Percentiles rank a stretch among this genome's conserved stretches.
phyloP scores from a whole-genome alignment of 2,329 filamentous ascomycete genomes.

The Phaeoacremonium minimum region DNA sequence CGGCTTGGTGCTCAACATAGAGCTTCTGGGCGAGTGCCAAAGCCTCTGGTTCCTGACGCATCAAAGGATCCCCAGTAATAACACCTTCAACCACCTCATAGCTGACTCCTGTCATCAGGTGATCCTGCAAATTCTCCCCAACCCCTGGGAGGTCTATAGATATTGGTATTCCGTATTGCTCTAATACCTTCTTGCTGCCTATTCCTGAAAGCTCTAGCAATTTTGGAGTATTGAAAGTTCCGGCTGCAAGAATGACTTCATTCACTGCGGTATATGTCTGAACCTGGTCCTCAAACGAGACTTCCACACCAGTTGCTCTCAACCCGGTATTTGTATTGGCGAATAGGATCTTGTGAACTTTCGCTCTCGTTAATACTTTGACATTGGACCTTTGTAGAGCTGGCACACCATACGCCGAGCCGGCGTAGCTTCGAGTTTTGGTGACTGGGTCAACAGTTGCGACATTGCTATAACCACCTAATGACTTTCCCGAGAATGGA shows the following conservation, averaged over 20 bases:
- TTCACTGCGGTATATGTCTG: constrained; percentile 5
- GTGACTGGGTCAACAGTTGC: constrained; percentile 13
- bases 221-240: constrained; percentile 13
- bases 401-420: constrained; percentile 10
- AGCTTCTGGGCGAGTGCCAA: constrained; percentile 8
- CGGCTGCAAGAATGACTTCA: constrained; percentile 13
- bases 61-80: constrained; percentile 14
- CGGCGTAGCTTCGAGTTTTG: constrained; percentile 14
- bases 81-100: constrained; percentile 16
- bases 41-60: constrained; percentile 6
- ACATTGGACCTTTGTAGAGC: constrained; percentile 12
- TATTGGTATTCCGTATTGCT: neutral
- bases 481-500: constrained; percentile 14
- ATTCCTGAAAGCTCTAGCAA: constrained; percentile 15
- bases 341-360: constrained; percentile 8
- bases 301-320: constrained; percentile 9
- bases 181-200: constrained; percentile 1
- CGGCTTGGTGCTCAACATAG: constrained; percentile 13
- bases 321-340: constrained; percentile 5
- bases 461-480: constrained; percentile 16
- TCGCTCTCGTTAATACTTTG: constrained; percentile 8
- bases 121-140: constrained; percentile 7
- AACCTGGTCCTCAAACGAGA: constrained; percentile 8
- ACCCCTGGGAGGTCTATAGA: constrained; percentile 2
- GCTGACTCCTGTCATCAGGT: constrained; percentile 10